phyloP scores from a whole-genome alignment of 2,329 filamentous ascomycete species.

The Grosmannia serpens region DNA sequence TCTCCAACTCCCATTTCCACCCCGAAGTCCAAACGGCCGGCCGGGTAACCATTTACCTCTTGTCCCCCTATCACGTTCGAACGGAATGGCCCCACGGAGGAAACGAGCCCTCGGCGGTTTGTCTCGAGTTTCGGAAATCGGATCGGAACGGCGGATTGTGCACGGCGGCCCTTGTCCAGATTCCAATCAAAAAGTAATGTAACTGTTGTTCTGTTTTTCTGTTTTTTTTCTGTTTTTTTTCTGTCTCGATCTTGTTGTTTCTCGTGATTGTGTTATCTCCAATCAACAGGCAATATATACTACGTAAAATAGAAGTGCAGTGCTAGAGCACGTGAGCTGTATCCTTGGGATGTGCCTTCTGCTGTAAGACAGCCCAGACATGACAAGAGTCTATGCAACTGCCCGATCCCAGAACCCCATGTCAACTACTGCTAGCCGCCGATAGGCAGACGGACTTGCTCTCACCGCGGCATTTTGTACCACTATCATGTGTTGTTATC shows the following conservation, averaged over 20 bases:
- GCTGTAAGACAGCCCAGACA: neutral
- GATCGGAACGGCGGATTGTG: neutral
- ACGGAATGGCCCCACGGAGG: neutral
- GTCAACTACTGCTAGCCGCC: neutral
- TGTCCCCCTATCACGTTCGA: neutral
- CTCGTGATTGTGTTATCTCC: neutral
- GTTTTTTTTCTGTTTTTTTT: neutral
- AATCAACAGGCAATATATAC: neutral
- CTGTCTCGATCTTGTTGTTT: neutral
- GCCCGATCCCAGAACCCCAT: neutral
- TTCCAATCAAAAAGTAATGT: constrained; percentile 3
- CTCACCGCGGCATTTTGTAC: neutral
- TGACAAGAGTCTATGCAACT: neutral
- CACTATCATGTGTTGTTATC: neutral
- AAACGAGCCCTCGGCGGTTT: neutral
- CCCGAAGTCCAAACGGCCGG: neutral
- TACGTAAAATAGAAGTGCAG: neutral
- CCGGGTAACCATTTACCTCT: neutral
- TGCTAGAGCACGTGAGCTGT: neutral
- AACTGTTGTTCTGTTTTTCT: neutral
- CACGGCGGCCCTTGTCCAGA: neutral
- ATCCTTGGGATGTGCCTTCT: neutral
- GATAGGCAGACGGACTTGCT: neutral
- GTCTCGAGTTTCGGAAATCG: neutral
- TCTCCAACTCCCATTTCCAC: neutral